These are phyloP conservation scores for Rubia balearica DNA, from an alignment of 305 asterid species.

Conservation along the genomic window DNA sequence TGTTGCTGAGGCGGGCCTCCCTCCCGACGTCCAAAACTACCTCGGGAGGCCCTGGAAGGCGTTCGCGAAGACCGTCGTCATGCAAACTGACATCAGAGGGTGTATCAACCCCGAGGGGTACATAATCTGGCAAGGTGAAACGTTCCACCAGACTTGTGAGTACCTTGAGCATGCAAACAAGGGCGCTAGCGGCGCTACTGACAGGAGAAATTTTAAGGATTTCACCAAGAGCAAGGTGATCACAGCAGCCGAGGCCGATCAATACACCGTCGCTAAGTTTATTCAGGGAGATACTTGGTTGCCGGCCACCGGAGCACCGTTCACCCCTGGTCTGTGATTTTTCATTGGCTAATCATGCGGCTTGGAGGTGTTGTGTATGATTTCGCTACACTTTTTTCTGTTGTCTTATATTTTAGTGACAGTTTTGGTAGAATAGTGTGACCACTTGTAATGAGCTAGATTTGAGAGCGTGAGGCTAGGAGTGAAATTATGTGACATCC, in stretches of 20 bases:
- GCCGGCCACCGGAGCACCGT: conserved; percentile 35
- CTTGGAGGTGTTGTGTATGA: neutral
- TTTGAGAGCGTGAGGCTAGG: neutral
- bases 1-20: conserved; percentile 33
- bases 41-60: conserved; percentile 55
- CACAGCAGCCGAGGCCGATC: conserved; percentile 28
- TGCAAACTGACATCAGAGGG: conserved; percentile 53
- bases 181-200: conserved; percentile 44
- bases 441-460: neutral
- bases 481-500: neutral
- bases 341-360: neutral
- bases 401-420: neutral
- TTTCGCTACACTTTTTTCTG: neutral
- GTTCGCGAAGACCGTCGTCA: conserved; percentile 33
- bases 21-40: conserved; percentile 24
- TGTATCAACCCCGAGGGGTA: conserved; percentile 51
- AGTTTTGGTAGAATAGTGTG: neutral
- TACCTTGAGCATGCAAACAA: conserved; percentile 40
- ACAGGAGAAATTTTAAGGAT: conserved; percentile 23
- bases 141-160: conserved; percentile 30
- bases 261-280: conserved; percentile 30
- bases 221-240: conserved; percentile 36
- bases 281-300: conserved; percentile 41
- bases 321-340: conserved; percentile 23
- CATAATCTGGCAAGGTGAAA: conserved; percentile 28